Conservation (phyloP, 1,284 basidiomycete species). For the Moesziomyces globuligerus region DNA sequence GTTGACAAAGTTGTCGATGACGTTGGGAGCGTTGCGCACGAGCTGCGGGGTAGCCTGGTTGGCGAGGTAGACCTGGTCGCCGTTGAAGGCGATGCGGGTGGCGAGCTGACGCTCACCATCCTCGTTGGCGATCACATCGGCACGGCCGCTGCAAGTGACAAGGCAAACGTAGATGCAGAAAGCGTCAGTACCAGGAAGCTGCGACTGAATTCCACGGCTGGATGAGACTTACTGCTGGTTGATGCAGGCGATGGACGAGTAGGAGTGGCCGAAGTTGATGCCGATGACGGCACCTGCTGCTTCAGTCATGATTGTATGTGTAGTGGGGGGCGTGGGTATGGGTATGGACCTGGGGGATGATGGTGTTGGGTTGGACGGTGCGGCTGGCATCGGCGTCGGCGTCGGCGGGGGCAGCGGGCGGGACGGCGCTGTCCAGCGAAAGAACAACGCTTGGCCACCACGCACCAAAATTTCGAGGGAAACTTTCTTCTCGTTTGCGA, state of each 20-base stretch:
- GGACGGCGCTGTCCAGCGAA: neutral
- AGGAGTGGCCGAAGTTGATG: constrained; percentile 97
- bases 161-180: neutral
- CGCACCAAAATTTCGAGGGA: neutral
- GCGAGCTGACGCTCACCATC: constrained; percentile 98
- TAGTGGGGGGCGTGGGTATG: neutral
- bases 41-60: constrained; percentile 95
- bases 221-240: constrained; percentile 78
- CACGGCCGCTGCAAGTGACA: constrained; percentile 50
- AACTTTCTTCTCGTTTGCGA: neutral
- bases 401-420: no score
- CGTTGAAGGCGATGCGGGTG: constrained; percentile 89
- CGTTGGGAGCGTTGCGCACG: constrained; percentile 93
- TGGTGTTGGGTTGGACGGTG: neutral
- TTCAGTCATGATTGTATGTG: constrained; percentile 52
- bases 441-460: neutral
- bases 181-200: constrained; percentile 7
- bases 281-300: constrained; percentile 74
- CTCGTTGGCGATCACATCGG: constrained; percentile 86
- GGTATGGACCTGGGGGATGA: constrained; percentile 1
- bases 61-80: constrained; percentile 78
- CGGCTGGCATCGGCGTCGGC: neutral
- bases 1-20: constrained; percentile 92
- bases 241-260: constrained; percentile 92
- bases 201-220: neutral